These are phyloP conservation scores for Ploettnerulaceae sp. DNA, from an alignment of 2,329 filamentous ascomycete genomes.

Conservation along the genomic window DNA sequence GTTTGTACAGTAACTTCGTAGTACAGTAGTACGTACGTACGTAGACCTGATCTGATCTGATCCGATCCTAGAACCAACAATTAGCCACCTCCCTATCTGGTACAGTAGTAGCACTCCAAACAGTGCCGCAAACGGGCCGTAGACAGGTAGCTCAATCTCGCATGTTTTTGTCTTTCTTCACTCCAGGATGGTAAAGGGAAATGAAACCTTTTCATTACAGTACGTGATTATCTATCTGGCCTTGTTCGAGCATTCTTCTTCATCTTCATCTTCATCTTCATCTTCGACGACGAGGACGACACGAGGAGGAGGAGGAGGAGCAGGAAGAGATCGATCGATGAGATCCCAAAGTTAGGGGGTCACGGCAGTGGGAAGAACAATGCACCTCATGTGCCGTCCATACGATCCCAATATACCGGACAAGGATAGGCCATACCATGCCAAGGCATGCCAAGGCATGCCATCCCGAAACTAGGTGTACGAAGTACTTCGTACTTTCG, in stretches of 20 bases:
- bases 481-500: no score
- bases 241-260: no score
- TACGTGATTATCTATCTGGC: no score
- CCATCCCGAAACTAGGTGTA: no score
- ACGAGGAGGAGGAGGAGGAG: no score
- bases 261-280: no score
- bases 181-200: no score
- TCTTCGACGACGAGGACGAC: no score
- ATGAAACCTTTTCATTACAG: no score
- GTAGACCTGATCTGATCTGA: neutral
- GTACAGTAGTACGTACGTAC: neutral
- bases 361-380: constrained; percentile 4
- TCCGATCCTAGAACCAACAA: constrained; percentile 16
- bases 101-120: constrained; percentile 22
- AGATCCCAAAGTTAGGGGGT: neutral
- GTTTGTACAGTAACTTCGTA: neutral
- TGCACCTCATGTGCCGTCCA: constrained; percentile 22
- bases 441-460: no score
- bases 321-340: no score
- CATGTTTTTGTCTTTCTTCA: neutral
- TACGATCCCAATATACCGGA: constrained; percentile 21
- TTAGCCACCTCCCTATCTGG: constrained; percentile 11
- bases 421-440: no score
- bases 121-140: constrained; percentile 18
- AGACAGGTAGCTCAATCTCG: neutral